Base-by-base conservation (phyloP, 345 rosid genomes). In the Aquilaria sinensis region DNA sequence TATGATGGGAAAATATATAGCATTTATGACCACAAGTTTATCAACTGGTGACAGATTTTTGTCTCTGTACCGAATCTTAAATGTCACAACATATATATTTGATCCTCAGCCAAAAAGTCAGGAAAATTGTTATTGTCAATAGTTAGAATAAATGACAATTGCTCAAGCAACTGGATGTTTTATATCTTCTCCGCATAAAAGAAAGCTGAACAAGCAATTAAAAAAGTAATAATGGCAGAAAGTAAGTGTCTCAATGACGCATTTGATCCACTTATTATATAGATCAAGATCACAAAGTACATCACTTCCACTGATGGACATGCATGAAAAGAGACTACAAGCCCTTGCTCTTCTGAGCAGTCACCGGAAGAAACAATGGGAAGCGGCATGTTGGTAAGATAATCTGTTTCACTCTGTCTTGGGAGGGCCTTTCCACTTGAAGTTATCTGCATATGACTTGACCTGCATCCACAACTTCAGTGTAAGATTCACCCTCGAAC, bases 361-460 rank as follows among this genome's bases (percentile, higher is more conserved):
- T 61, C 48, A 53, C 51, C 3, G 47, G 48, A 30, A 9, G 64
- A 30, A 49, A 53, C 31, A 37, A 9, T 47, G 12, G 16, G 45
- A 47, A 58, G 11, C 11, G 45, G 5, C 31, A n/a, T 47, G 30
- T 12, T 7, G 56, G 53, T 51, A 47, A 47, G 31, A 49, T 32
- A 52, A 62, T 82, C 73, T 76, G 47, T 62, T 71, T 57, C 23
- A 70, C 41, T 80, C 79, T 12, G 83, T 37, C 69, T 82, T 77
- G 47, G 84, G 81, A 2, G 74, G 77, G 73, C 94, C 94, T 80
- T 84, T 91, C 94, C 92, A 91, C 67, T 86, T 86, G 82, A 88
- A 91, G 87, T 91, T 91, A 66, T 86, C 94, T 9, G 96, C 86
- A 80, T 86, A 91, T 9, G 92, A 72, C 76, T 86, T 88, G 6